Conservation (phyloP, 176 grass and related monocot species). For the Cymbopogon citratus region DNA sequence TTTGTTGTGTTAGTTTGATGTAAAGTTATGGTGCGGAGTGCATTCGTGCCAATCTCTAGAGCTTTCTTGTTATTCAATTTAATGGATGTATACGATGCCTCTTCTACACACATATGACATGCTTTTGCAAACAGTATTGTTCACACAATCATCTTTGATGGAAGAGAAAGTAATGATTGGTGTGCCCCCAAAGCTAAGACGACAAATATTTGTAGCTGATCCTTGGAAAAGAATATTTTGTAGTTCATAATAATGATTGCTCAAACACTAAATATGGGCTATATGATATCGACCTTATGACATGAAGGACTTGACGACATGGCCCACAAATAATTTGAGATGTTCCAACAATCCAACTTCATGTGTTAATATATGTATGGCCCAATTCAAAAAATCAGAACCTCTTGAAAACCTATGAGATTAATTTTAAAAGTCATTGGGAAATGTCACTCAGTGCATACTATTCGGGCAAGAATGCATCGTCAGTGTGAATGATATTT, state of each 20-base stretch:
- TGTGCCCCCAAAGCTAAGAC: background rate
- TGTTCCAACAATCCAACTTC: background rate
- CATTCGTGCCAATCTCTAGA: background rate
- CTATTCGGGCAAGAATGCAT: no score
- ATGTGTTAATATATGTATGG: background rate
- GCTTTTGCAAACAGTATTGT: background rate
- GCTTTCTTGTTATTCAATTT: background rate
- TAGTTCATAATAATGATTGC: background rate
- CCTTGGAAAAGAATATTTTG: no score
- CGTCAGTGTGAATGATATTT: background rate
- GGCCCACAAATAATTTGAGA: background rate
- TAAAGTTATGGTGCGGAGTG: background rate
- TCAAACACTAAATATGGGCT: background rate
- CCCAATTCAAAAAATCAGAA: background rate
- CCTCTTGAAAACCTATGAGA: background rate
- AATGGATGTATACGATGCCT: background rate
- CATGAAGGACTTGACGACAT: background rate
- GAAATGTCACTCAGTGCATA: background rate
- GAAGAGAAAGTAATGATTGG: background rate
- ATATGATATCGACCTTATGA: background rate
- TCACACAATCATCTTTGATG: background rate
- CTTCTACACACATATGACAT: background rate
- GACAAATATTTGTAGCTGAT: background rate
- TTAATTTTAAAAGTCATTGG: background rate
- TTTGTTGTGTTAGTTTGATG: background rate